Evolutionary conservation across 208 protist genomes (phyloP), one percentile per base, ranked within the genome.

Genomic region (Crithidia brevicula): DNA sequence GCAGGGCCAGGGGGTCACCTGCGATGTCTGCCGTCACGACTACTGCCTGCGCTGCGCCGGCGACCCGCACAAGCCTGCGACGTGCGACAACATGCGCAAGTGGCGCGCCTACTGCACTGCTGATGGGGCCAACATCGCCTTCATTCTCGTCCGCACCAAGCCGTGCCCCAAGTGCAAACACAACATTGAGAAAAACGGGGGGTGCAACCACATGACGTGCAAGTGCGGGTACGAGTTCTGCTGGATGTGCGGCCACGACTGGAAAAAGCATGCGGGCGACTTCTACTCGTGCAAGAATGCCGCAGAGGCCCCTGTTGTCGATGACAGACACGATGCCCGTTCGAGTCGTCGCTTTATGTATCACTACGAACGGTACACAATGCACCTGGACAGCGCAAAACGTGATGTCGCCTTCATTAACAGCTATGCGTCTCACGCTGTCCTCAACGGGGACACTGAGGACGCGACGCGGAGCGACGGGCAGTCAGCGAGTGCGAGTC

Each of bases 181-280:
- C 2, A 53, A 71, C 15, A 98, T 98, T 30, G 85, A 98, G 68
- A 98, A 98, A 72, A 97, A 92, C 59, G 85, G 77, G 7, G 95
- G 95, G 25, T 98, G 95, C 74, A 97, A 94, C 28, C 94, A 98
- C 67, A 97, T 98, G 86, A 93, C 77, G 5, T 98, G 89, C 77
- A 67, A 58, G 46, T 97, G 91, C 68, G 25, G 64, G 9, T 68
- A 95, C 51, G 79, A 96, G 54, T 96, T 95, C 50, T 96, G 92
- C 74, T 96, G 92, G 92, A 60, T 95, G 11, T 96, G 92, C 75
- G 57, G 82, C 25, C 72, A 77, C 1, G 54, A 71, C 36, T 96
- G 92, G 92, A 67, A 42, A 9, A 61, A 72, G 49, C 91, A 96
- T 63, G 49, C 58, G 11, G 62, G 62, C n/a, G 54, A 76, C 56